A percentile compares a stretch with the other conserved stretches of the same genome.
Conservation (phyloP, 2,329 filamentous ascomycete species). For the Xylariaceae sp. region DNA sequence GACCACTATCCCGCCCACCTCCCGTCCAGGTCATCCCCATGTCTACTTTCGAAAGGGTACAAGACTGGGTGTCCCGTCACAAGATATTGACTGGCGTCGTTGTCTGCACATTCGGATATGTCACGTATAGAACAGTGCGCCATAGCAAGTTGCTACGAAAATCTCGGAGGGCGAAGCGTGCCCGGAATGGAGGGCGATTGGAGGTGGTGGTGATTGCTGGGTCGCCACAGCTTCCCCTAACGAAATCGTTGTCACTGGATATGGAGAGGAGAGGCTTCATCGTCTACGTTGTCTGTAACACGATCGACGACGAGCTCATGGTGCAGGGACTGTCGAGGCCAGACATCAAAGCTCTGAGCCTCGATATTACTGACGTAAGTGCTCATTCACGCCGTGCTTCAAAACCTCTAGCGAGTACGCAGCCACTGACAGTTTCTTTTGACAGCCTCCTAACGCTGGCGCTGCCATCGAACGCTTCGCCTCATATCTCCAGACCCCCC, state of each 20-base stretch:
- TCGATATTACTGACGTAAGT: slow-evolving; percentile 78
- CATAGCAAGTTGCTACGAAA: slow-evolving; percentile 56
- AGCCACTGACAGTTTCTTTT: slow-evolving; percentile 1
- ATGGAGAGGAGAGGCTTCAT: slow-evolving; percentile 89
- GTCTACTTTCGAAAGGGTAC: slow-evolving; percentile 48
- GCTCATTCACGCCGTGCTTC: not conserved
- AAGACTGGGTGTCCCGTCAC: slow-evolving; percentile 69
- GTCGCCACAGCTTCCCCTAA: slow-evolving; percentile 79
- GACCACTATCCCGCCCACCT: slow-evolving; percentile 44
- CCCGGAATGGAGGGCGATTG: slow-evolving; percentile 75
- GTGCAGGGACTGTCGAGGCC: slow-evolving; percentile 72
- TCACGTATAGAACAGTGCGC: slow-evolving; percentile 47
- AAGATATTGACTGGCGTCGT: slow-evolving; percentile 69
- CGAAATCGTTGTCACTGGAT: slow-evolving; percentile 77
- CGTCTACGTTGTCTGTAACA: slow-evolving; percentile 84
- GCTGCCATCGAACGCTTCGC: slow-evolving; percentile 69
- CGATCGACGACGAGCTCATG: slow-evolving; percentile 76
- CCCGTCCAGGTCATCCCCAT: slow-evolving; percentile 28
- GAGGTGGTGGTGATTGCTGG: slow-evolving; percentile 88
- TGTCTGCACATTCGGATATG: slow-evolving; percentile 66
- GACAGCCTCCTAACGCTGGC: slow-evolving; percentile 62
- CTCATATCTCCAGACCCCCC: slow-evolving; percentile 66
- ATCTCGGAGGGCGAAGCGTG: slow-evolving; percentile 70
- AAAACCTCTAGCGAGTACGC: not conserved
- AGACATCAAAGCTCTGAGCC: slow-evolving; percentile 75